Conservation (phyloP, 2,329 filamentous ascomycete genomes). For the Cytospora piceicola region DNA sequence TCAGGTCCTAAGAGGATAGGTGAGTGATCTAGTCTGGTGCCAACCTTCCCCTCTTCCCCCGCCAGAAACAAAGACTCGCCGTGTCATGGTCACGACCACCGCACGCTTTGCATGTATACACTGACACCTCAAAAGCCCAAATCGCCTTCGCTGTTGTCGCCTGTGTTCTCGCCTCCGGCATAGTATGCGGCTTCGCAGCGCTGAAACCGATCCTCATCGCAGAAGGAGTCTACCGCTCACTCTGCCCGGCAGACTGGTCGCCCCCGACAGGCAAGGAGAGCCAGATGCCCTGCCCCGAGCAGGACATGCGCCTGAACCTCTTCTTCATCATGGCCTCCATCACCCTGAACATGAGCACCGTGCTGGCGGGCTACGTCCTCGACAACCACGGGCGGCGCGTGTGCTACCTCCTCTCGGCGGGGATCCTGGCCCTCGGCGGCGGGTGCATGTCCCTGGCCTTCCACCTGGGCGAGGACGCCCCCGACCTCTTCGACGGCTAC, state of each 20-base stretch:
- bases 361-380: constrained; percentile 68
- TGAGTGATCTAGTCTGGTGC: constrained; percentile 31
- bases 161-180: constrained; percentile 67
- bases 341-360: constrained; percentile 67
- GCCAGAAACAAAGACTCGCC: too few species aligned
- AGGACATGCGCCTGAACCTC: constrained; percentile 59
- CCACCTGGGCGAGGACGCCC: constrained; percentile 10
- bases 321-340: constrained; percentile 55
- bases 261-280: constrained; percentile 11
- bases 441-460: constrained; percentile 50
- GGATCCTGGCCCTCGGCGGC: constrained; percentile 61
- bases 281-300: constrained; percentile 56
- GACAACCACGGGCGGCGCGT: constrained; percentile 69
- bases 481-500: constrained; percentile 58
- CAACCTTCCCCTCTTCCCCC: too few species aligned
- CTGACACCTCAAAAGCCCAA: constrained; percentile 53
- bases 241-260: constrained; percentile 46
- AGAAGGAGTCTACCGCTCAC: constrained; percentile 59
- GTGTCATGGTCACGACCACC: too few species aligned
- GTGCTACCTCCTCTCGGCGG: constrained; percentile 63
- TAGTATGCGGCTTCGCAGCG: constrained; percentile 68
- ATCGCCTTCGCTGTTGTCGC: constrained; percentile 65
- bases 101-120: not conserved
- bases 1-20: constrained; percentile 36
- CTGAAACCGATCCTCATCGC: constrained; percentile 65